A percentile compares a stretch with the other conserved stretches of the same genome.
phyloP scores from a whole-genome alignment of 2,329 filamentous ascomycete species.

The Thelonectria discophora region DNA sequence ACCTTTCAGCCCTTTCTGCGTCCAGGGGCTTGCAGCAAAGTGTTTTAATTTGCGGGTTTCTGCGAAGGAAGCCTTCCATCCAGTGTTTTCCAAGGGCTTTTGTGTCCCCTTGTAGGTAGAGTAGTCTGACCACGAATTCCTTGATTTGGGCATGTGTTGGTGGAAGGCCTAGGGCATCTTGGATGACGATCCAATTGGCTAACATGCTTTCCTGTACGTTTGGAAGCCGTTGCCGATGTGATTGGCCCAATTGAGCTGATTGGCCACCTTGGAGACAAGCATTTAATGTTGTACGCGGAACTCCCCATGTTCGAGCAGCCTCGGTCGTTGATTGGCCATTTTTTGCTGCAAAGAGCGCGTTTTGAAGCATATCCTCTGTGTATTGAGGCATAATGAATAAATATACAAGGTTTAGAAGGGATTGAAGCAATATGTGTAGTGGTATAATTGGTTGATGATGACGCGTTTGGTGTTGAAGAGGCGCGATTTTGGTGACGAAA shows the following conservation, averaged over 20 bases:
- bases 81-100: neutral
- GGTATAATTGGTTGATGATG: too few species aligned
- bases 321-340: neutral
- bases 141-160: neutral
- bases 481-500: too few species aligned
- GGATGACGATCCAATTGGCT: neutral
- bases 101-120: neutral
- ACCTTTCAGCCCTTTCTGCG: neutral
- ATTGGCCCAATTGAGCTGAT: neutral
- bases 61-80: neutral
- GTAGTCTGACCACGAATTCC: neutral
- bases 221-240: neutral
- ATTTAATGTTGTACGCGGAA: neutral
- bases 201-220: neutral
- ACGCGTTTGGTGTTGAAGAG: too few species aligned
- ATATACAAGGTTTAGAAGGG: too few species aligned
- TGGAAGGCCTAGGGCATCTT: neutral
- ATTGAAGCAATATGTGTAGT: too few species aligned
- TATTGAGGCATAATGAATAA: neutral
- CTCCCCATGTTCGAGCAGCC: neutral
- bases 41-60: neutral
- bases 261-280: neutral
- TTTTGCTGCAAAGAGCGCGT: neutral
- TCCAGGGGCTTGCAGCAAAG: too few species aligned
- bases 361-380: neutral